phyloP scores from a whole-genome alignment of 73 alveolate species.

The Chromera velia region DNA sequence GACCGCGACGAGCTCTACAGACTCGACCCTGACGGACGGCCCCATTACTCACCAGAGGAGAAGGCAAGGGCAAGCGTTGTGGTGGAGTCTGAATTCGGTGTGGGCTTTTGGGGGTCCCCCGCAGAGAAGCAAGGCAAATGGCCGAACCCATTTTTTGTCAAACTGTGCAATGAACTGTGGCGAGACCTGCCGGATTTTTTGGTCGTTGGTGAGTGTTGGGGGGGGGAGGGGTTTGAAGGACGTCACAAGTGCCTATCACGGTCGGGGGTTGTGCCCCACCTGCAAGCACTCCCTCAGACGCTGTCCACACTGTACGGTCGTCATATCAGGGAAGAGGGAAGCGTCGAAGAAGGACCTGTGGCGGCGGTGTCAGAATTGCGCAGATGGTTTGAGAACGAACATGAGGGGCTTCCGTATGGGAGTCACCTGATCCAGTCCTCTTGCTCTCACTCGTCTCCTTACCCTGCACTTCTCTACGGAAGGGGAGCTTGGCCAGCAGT shows the following conservation, averaged over 20 bases:
- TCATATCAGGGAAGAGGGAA: constrained; percentile 81
- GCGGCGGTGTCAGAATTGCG: constrained; percentile 45
- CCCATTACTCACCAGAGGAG: constrained; percentile 78
- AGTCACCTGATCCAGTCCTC: constrained; percentile 78
- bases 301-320: constrained; percentile 80
- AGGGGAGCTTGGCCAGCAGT: constrained; percentile 92
- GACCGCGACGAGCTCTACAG: constrained; percentile 88
- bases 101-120: constrained; percentile 72
- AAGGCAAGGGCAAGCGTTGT: constrained; percentile 84
- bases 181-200: constrained; percentile 73
- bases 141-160: constrained; percentile 93
- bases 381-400: constrained; percentile 68
- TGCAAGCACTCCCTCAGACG: constrained; percentile 75
- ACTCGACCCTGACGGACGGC: constrained; percentile 86
- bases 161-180: constrained; percentile 82
- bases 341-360: constrained; percentile 23
- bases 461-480: constrained; percentile 82
- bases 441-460: constrained; percentile 80
- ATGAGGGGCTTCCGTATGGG: constrained; percentile 75
- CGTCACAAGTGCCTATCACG: constrained; percentile 72
- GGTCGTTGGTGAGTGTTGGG: constrained; percentile 94
- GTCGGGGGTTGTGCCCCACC: constrained; percentile 90
- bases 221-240: constrained; percentile 73
- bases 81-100: constrained; percentile 70
- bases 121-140: constrained; percentile 55